phyloP scores from a whole-genome alignment of 2,329 filamentous ascomycete species.

The Aspergillus niger region DNA sequence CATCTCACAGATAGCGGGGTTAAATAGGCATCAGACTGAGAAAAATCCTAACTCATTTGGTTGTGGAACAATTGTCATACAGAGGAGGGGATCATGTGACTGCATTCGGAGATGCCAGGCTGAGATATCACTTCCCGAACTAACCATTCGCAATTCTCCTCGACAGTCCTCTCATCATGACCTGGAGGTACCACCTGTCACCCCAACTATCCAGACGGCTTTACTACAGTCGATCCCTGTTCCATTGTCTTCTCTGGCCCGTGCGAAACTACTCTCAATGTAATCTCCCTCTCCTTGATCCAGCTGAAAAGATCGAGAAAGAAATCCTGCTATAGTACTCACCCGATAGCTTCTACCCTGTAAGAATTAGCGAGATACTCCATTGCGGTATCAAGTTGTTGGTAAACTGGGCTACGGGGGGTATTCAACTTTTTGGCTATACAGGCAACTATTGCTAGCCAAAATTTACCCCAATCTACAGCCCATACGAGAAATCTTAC shows the following conservation, averaged over 20 bases:
- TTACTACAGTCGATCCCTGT: neutral
- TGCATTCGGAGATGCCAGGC: no score
- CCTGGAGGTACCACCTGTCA: neutral
- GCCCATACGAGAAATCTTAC: neutral
- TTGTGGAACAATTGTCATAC: no score
- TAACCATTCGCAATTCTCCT: no score
- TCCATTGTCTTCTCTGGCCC: neutral
- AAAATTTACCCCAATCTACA: neutral
- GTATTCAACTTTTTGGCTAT: constrained; percentile 15
- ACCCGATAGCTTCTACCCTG: constrained; percentile 12
- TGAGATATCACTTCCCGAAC: no score
- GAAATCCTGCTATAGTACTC: constrained; percentile 17
- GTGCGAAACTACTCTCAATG: neutral
- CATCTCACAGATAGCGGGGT: no score
- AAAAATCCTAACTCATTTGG: no score
- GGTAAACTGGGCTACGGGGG: constrained; percentile 19
- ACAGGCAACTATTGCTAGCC: neutral
- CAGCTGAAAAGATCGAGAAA: constrained; percentile 17
- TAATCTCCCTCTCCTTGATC: neutral
- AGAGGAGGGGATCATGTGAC: no score
- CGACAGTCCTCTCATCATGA: neutral
- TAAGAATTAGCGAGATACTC: constrained; percentile 19
- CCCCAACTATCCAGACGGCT: neutral
- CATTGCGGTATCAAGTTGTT: constrained; percentile 18
- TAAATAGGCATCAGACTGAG: no score